Base-by-base conservation (phyloP, 2,329 filamentous ascomycete species). In the Neoscytalidium dimidiatum region DNA sequence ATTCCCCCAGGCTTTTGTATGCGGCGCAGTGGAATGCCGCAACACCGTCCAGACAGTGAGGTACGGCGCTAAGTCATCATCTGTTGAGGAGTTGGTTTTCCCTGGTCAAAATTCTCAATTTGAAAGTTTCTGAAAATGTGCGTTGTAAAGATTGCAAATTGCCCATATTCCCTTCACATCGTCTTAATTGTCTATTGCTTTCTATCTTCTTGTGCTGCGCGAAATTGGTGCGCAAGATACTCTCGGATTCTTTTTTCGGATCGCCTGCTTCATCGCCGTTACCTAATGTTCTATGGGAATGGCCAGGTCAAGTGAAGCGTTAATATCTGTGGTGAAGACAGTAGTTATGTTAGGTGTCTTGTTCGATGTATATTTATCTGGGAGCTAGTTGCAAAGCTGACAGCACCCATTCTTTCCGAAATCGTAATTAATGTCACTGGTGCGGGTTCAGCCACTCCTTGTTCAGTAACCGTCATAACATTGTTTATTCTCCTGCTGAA, bases 301-400 rank as follows among this genome's bases (percentile, higher is more conserved):
- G 14, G 14, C n/a, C 38, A 31, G 28, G 14, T 21, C 2, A 31
- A 21, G 14, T n/a, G 19, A 9, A 26, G 23, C 8, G 28, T 33
- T 60, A 60, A 57, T 60, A 60, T 28, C 46, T 35, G 49, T 23
- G 51, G 64, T 48, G 64, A 62, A 43, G 14, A 58, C 1, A 9
- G 23, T 21, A 49, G 41, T 56, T 31, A 28, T 33, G 44, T 46
- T 62, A 35, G 23, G 35, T 19, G 21, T 23, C 33, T 48, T 38
- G 38, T 46, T 35, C 48, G 26, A 58, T 49, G 60, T 52, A 56
- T 63, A 29, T 31, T 38, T 57, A 58, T 46, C 11, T 29, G 29
- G n/a, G 33, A 33, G 31, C 38, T n/a, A 21, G 38, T 29, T 28
- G 56, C 17, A 19, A 33, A 57, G 17, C 8, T 33, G 49, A 33